A percentile compares a stretch with the other conserved stretches of the same genome.
phyloP scores from a whole-genome alignment of 2,329 filamentous ascomycete genomes.

The Paecilomyces sp. region DNA sequence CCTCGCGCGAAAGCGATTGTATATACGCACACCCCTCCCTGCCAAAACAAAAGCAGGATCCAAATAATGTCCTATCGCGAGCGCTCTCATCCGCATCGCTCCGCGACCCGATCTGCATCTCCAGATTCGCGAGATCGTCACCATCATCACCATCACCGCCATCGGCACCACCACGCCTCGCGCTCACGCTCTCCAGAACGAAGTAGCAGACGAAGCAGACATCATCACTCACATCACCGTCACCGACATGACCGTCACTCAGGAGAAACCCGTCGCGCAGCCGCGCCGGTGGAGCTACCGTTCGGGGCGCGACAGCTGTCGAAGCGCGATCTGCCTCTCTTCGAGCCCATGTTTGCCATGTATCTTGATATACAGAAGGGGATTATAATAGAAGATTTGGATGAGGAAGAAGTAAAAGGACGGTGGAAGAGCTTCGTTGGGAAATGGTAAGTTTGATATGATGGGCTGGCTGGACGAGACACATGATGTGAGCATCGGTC shows the following conservation, averaged over 20 bases:
- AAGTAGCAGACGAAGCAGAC: slow-evolving; percentile 2
- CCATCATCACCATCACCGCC: slow-evolving; percentile 10
- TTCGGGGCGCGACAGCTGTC: slow-evolving; percentile 58
- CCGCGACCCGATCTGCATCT: slow-evolving; percentile 6
- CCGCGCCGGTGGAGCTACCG: slow-evolving; percentile 47
- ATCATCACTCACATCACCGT: slow-evolving; percentile 8
- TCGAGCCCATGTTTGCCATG: slow-evolving; percentile 67
- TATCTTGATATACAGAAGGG: slow-evolving; percentile 88
- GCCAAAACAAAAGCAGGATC: background rate
- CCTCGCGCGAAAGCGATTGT: background rate
- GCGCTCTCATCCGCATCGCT: slow-evolving; percentile 1
- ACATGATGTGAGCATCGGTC: no score
- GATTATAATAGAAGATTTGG: slow-evolving; percentile 59
- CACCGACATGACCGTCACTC: slow-evolving; percentile 9
- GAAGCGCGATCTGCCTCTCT: slow-evolving; percentile 60
- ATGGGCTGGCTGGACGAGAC: background rate
- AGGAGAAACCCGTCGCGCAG: background rate
- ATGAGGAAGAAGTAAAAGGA: slow-evolving; percentile 68
- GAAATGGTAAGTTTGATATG: slow-evolving; percentile 63
- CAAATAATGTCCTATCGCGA: background rate
- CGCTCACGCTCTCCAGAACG: slow-evolving; percentile 25
- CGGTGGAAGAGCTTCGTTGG: slow-evolving; percentile 89
- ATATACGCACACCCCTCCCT: background rate
- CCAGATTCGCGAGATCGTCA: slow-evolving; percentile 9
- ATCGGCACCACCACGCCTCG: slow-evolving; percentile 20